Conservation (phyloP, 2,329 filamentous ascomycete genomes). For the Ophiostoma australiae region DNA sequence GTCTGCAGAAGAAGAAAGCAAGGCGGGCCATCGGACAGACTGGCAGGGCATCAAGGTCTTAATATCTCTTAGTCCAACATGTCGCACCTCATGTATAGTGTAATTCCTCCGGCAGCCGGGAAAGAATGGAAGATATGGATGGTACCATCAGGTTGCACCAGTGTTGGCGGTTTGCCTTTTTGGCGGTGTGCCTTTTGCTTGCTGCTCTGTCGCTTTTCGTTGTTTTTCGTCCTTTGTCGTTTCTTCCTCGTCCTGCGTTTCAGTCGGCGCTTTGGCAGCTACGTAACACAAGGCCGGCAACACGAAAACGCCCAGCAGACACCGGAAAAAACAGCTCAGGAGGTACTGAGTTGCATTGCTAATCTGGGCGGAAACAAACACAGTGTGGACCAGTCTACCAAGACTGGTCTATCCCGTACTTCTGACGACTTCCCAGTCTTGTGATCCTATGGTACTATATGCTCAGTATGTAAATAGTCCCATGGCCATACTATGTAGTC, state of each 20-base stretch:
- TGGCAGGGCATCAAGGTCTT: neutral
- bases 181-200: neutral
- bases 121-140: neutral
- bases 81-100: neutral
- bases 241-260: neutral
- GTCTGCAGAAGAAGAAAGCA: neutral
- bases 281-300: slow-evolving; percentile 4
- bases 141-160: neutral
- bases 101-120: neutral
- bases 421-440: no score
- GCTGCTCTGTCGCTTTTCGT: neutral
- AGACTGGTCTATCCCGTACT: neutral
- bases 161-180: neutral
- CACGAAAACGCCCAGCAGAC: neutral
- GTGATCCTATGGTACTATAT: neutral
- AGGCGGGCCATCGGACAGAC: neutral
- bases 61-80: neutral
- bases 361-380: neutral
- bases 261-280: neutral
- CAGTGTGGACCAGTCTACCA: neutral
- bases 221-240: neutral
- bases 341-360: neutral
- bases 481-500: neutral
- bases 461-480: neutral
- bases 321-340: neutral